Percentiles rank a stretch among this genome's conserved stretches.
phyloP scores from a whole-genome alignment of 2,329 filamentous ascomycete genomes.

The Penicillium sp. region DNA sequence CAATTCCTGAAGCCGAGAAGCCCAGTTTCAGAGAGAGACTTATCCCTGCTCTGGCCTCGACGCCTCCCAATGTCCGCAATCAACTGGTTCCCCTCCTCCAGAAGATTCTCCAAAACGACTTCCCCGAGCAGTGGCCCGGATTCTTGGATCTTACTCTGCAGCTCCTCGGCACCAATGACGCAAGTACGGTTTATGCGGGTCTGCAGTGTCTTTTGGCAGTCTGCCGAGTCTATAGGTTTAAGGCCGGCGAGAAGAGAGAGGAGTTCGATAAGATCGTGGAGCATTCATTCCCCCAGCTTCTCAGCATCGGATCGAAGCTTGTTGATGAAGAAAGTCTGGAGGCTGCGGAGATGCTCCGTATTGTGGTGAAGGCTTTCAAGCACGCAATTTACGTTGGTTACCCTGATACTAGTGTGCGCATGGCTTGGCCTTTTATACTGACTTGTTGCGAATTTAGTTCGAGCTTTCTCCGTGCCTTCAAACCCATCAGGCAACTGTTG shows the following conservation, averaged over 20 bases:
- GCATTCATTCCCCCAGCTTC: conserved; percentile 80
- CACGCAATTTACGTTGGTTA: conserved; percentile 87
- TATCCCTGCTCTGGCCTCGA: conserved; percentile 80
- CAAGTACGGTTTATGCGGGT: conserved; percentile 83
- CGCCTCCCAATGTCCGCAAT: conserved; percentile 76
- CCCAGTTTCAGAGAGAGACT: conserved; percentile 80
- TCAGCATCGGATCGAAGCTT: conserved; percentile 82
- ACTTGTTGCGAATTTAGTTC: conserved; percentile 58
- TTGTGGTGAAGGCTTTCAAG: conserved; percentile 95
- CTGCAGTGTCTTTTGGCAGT: conserved; percentile 92
- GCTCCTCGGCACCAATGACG: conserved; percentile 81
- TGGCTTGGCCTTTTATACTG: conserved; percentile 22
- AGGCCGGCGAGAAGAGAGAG: conserved; percentile 71
- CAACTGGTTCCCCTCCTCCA: conserved; percentile 93
- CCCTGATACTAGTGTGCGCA: conserved; percentile 1
- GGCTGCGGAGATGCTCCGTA: conserved; percentile 93
- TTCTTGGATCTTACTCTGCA: conserved; percentile 92
- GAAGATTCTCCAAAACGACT: conserved; percentile 94
- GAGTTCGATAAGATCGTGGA: conserved; percentile 96
- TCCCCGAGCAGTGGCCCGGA: conserved; percentile 87
- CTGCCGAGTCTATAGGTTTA: conserved; percentile 94
- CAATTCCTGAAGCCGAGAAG: conserved; percentile 88
- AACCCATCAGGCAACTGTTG: conserved; percentile 78
- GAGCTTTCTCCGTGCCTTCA: conserved; percentile 78
- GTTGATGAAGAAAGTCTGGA: conserved; percentile 90